Evolutionary conservation across 345 rosid species (phyloP).

Genomic region (Eucalyptus decipiens): DNA sequence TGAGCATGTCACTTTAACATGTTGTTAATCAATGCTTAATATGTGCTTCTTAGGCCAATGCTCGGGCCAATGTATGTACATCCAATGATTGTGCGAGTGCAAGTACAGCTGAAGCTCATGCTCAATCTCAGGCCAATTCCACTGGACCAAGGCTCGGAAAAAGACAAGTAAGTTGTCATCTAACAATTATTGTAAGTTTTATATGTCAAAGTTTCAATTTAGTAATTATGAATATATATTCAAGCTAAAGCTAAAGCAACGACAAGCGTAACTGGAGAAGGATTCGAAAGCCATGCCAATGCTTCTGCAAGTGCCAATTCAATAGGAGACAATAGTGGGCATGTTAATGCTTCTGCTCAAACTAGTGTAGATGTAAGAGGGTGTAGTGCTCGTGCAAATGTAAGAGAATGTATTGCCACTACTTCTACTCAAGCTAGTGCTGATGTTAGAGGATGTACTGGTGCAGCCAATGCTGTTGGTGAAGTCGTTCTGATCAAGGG

Average conservation of each 20-base stretch:
- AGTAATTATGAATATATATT: too few relatives aligned
- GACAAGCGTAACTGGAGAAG: not conserved
- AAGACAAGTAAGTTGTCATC: not conserved
- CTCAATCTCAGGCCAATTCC: not conserved
- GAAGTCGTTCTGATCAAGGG: not conserved
- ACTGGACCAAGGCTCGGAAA: too few relatives aligned
- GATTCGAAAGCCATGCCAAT: not conserved
- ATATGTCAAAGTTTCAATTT: not conserved
- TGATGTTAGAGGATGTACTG: not conserved
- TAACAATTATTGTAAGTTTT: too few relatives aligned
- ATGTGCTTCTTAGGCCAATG: too few relatives aligned
- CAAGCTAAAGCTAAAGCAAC: not conserved
- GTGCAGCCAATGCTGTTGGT: not conserved
- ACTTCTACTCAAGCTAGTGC: not conserved
- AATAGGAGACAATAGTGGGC: not conserved
- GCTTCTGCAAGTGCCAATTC: not conserved
- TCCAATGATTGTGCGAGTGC: too few relatives aligned
- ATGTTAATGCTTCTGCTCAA: not conserved
- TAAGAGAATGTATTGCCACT: too few relatives aligned
- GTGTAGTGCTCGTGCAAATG: not conserved
- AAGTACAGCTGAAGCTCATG: too few relatives aligned
- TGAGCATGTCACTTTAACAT: too few relatives aligned
- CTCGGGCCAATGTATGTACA: too few relatives aligned
- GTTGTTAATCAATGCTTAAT: too few relatives aligned
- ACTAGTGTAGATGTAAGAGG: not conserved